These are phyloP conservation scores for Verticillium longisporum DNA, from an alignment of 2,329 filamentous ascomycete species.

Conservation along the genomic window DNA sequence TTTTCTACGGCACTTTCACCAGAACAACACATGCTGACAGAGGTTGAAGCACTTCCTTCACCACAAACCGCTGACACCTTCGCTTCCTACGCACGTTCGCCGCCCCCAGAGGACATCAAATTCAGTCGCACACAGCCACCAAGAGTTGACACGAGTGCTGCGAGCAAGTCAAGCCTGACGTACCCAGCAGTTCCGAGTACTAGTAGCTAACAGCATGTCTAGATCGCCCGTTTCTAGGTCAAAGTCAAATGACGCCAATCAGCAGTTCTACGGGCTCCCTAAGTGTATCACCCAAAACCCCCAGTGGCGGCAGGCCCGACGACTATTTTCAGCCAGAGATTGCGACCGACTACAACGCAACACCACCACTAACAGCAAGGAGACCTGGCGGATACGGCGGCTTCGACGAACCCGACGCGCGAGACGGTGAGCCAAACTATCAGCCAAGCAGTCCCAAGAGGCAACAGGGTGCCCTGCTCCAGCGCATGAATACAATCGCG, in stretches of 20 bases:
- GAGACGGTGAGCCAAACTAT: conserved; percentile 26
- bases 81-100: conserved; percentile 17
- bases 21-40: not conserved
- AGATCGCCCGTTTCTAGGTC: conserved; percentile 49
- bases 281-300: conserved; percentile 57
- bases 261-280: conserved; percentile 55
- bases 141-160: conserved; percentile 43
- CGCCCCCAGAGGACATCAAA: conserved; percentile 23
- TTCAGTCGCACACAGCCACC: conserved; percentile 33
- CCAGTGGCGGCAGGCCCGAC: conserved; percentile 35
- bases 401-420: conserved; percentile 29
- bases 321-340: conserved; percentile 41
- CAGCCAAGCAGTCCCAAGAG: conserved; percentile 5
- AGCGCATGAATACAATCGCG: conserved; percentile 58
- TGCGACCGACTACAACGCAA: conserved; percentile 31
- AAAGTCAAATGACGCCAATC: conserved; percentile 55
- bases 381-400: conserved; percentile 45
- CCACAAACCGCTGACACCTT: conserved; percentile 23
- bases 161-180: conserved; percentile 34
- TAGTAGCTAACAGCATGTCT: conserved; percentile 21
- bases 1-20: not conserved
- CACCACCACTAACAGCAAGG: conserved; percentile 29
- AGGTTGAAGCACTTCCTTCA: conserved; percentile 30
- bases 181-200: not conserved
- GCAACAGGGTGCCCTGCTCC: conserved; percentile 35